Percentiles rank a stretch among this genome's conserved stretches.
These are phyloP conservation scores for Aspergillus amoenus DNA, from an alignment of 2,329 filamentous ascomycete genomes.

Conservation along the genomic window DNA sequence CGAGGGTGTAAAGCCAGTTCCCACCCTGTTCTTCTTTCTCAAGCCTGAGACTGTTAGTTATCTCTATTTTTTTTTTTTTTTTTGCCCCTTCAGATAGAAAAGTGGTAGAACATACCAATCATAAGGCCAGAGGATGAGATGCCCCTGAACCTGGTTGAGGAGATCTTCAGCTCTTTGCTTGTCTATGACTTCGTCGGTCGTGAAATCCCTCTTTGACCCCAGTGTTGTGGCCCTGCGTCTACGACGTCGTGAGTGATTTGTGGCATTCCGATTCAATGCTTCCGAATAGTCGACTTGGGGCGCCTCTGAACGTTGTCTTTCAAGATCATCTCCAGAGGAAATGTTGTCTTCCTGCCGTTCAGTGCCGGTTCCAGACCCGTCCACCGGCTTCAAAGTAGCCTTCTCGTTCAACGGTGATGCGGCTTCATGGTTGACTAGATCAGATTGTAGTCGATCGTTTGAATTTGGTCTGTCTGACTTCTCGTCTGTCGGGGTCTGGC, in stretches of 20 bases:
- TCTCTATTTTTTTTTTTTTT: too few relatives aligned
- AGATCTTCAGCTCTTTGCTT: conserved; percentile 78
- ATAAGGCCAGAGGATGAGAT: conserved; percentile 89
- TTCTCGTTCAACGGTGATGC: conserved; percentile 46
- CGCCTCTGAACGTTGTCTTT: conserved; percentile 31
- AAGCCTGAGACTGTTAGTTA: conserved; percentile 53
- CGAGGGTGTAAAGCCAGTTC: conserved; percentile 96
- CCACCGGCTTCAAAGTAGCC: conserved; percentile 30
- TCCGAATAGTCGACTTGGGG: conserved; percentile 41
- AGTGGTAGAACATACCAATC: conserved; percentile 65
- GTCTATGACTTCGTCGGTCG: conserved; percentile 72
- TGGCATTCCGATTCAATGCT: conserved; percentile 39
- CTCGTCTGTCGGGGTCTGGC: conserved; percentile 31
- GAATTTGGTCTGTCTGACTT: conserved; percentile 36
- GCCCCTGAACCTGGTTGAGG: conserved; percentile 78
- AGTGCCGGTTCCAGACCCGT: conserved; percentile 26
- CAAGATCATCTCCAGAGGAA: conserved; percentile 28
- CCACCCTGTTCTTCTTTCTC: conserved; percentile 86
- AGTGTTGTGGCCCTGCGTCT: conserved; percentile 47
- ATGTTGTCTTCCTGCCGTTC: conserved; percentile 25
- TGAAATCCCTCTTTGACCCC: conserved; percentile 48
- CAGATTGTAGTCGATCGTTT: conserved; percentile 34
- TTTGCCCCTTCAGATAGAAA: neutral
- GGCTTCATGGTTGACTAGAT: conserved; percentile 30
- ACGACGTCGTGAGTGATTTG: conserved; percentile 35